Evolutionary conservation across 1,139 yeast genomes (phyloP).

Genomic region (Blastobotrys niveus): DNA sequence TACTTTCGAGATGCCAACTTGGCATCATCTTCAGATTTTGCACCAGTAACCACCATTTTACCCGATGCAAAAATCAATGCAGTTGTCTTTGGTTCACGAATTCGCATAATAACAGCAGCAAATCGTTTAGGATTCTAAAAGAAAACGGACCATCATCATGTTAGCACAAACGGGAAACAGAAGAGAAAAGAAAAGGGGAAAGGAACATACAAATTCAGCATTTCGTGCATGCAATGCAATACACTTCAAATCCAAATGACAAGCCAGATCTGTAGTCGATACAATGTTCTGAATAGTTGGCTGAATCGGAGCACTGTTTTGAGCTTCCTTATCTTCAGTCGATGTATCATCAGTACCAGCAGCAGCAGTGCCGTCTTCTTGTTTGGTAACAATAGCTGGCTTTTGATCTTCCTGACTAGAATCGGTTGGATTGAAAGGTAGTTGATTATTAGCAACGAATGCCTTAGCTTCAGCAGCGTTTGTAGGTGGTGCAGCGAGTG

Average conservation of each 20-base stretch:
- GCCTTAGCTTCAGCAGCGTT: conserved; percentile 79
- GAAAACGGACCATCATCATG: not conserved
- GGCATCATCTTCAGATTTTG: conserved; percentile 96
- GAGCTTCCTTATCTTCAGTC: conserved; percentile 18
- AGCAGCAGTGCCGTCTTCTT: not conserved
- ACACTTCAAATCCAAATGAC: conserved; percentile 91
- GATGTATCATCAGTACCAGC: conserved; percentile 17
- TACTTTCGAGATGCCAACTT: conserved; percentile 95
- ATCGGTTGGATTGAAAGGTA: conserved; percentile 38
- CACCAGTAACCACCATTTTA: conserved; percentile 99
- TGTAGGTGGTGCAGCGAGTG: conserved; percentile 70
- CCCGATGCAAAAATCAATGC: conserved; percentile 98
- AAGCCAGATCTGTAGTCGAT: conserved; percentile 94
- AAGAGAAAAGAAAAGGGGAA: conserved; percentile 31
- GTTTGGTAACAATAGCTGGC: conserved; percentile 9
- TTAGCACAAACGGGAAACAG: conserved; percentile 4
- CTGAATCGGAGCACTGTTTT: conserved; percentile 17
- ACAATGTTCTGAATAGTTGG: conserved; percentile 54
- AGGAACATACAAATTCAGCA: conserved; percentile 99
- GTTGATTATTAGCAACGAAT: conserved; percentile 62
- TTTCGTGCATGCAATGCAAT: conserved; percentile 98
- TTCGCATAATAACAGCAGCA: conserved; percentile 99
- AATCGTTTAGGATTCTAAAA: conserved; percentile 66
- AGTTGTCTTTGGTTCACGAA: conserved; percentile 97
- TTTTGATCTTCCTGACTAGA: conserved; percentile 1